Evolutionary conservation across 2,329 filamentous ascomycete genomes (phyloP), one percentile per base, ranked within the genome.

Genomic region (Talaromyces piceae): DNA sequence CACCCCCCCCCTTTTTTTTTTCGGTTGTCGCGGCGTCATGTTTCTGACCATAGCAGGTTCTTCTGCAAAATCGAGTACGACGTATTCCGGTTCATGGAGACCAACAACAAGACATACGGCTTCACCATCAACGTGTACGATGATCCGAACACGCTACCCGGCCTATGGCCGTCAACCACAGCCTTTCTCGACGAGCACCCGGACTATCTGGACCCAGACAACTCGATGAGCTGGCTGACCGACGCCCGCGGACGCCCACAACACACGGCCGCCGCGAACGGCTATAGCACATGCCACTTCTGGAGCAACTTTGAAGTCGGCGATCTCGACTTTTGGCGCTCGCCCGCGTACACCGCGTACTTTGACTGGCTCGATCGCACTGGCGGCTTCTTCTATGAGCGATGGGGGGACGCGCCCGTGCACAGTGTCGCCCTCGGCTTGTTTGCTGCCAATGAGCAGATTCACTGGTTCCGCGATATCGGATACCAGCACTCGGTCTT

Each of bases 401-500:
- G 93, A 59, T 98, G 93, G 93, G 93, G 93, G 7, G 93, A 98
- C 75, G 93, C 93, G 2, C 93, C 93, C 0, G 93, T 98, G 3
- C 93, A 98, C 70, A 94, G 88, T 58, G 90, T 98, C 62, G 93
- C 88, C 0, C 71, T 98, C 31, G 93, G 89, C 20, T 71, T 98
- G 25, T 96, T 98, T 66, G 91, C 93, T 62, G 91, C 97, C 65
- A 81, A 83, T 64, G 86, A 78, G 70, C 91, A 88, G 68, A 88
- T 98, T 55, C 91, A 97, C 70, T 97, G 91, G 91, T 98, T 98
- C 84, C 91, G 91, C 50, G 93, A 98, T 67, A 97, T 98, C 60
- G 93, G 93, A 53, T 98, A 98, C 73, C 90, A 96, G 64, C 93
- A 98, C 62, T 91, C 97, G 49, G 93, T 93, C 44, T 98, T 95